These are phyloP conservation scores for Pseudocercospora eumusae DNA, from an alignment of 2,329 filamentous ascomycete genomes.

Conservation along the genomic window DNA sequence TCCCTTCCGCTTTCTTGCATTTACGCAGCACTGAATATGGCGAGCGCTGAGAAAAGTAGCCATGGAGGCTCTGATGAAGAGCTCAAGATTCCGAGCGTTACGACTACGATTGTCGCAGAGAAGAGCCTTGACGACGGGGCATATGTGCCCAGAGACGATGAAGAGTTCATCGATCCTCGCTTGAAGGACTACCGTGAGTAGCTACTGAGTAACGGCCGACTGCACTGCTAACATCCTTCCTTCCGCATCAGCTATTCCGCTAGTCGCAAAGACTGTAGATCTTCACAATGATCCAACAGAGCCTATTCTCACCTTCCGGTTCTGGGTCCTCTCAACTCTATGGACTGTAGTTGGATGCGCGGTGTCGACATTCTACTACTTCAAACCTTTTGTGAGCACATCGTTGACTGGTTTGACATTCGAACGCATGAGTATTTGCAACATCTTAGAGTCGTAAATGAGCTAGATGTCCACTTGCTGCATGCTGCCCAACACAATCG, in stretches of 20 bases:
- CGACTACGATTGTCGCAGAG: background rate
- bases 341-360: conserved; percentile 24
- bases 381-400: conserved; percentile 21
- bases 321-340: conserved; percentile 25
- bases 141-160: conserved; percentile 16
- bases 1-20: background rate
- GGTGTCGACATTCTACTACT: conserved; percentile 24
- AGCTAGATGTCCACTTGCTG: background rate
- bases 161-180: conserved; percentile 21
- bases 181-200: conserved; percentile 18
- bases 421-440: background rate
- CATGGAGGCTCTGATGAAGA: background rate
- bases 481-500: background rate
- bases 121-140: conserved; percentile 4
- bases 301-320: conserved; percentile 26
- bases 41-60: background rate
- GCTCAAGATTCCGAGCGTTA: background rate
- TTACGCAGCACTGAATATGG: background rate
- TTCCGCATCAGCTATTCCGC: conserved; percentile 4
- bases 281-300: conserved; percentile 23
- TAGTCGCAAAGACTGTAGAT: conserved; percentile 20
- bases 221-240: background rate
- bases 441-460: background rate
- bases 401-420: background rate
- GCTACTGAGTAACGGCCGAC: background rate